A percentile compares a stretch with the other conserved stretches of the same genome.
Evolutionary conservation across 768 basidiomycete genomes (phyloP).

Genomic region (Neoboletus magnificus): DNA sequence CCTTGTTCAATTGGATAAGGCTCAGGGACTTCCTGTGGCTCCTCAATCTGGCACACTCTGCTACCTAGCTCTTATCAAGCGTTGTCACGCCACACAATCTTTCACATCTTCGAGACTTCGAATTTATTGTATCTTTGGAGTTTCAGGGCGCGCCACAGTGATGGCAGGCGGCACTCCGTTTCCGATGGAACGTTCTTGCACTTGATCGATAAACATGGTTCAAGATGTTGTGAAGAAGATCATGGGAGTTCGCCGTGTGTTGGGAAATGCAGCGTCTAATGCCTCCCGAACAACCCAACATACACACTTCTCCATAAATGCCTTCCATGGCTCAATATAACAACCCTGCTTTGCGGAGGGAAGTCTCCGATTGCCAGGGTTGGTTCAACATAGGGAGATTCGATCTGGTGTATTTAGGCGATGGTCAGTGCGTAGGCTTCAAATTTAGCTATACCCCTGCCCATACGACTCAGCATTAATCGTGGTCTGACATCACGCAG

Average conservation of each 20-base stretch:
- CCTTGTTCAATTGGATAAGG: background rate
- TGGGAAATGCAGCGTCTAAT: background rate
- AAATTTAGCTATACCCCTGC: no score
- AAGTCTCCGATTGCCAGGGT: background rate
- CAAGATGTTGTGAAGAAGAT: background rate
- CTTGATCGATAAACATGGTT: background rate
- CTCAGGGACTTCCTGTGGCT: background rate
- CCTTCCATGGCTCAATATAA: background rate
- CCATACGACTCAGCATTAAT: background rate
- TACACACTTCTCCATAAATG: background rate
- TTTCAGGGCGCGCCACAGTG: background rate
- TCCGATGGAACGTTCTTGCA: background rate
- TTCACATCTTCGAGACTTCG: background rate
- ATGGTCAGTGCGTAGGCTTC: background rate
- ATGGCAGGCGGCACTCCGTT: background rate
- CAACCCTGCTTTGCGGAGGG: background rate
- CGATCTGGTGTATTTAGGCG: background rate
- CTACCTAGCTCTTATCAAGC: background rate
- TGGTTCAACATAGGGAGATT: background rate
- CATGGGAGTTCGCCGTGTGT: background rate
- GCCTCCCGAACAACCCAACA: background rate
- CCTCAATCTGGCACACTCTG: background rate
- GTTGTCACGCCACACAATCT: background rate
- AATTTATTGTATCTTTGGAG: background rate
- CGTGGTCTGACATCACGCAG: background rate